phyloP scores from a whole-genome alignment of 805 yeast genomes.

The Yarrowia phangngaensis region DNA sequence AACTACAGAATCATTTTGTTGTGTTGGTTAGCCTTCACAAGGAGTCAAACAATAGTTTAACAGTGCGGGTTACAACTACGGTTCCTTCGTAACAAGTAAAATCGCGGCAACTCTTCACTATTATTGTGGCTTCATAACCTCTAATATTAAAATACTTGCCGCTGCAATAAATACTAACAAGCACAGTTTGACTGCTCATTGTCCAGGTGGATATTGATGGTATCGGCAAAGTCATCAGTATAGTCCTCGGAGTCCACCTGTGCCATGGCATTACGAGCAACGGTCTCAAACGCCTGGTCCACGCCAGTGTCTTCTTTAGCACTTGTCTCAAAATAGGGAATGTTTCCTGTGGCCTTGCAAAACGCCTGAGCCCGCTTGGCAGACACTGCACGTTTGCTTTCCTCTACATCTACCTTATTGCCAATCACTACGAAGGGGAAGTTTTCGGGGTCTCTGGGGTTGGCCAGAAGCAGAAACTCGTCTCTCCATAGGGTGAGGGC shows the following conservation, averaged over 20 bases:
- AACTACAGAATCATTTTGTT: no score
- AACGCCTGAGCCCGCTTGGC: slow-evolving; percentile 57
- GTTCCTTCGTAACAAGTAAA: no score
- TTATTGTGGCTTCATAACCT: slow-evolving; percentile 6
- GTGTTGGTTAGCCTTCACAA: no score
- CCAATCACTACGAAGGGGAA: slow-evolving; percentile 96
- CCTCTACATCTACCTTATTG: slow-evolving; percentile 92
- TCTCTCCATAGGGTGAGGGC: slow-evolving; percentile 89
- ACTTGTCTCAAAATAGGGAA: slow-evolving; percentile 94
- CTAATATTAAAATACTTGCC: slow-evolving; percentile 24
- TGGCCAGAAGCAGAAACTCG: slow-evolving; percentile 90
- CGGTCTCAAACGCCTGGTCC: slow-evolving; percentile 91
- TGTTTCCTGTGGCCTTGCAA: slow-evolving; percentile 63
- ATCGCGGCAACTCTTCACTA: no score
- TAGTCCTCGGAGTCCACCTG: slow-evolving; percentile 91
- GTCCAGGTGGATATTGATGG: slow-evolving; percentile 90
- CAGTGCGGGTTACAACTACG: no score
- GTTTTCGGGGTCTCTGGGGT: slow-evolving; percentile 86
- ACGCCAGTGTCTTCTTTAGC: slow-evolving; percentile 96
- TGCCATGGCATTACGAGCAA: slow-evolving; percentile 91
- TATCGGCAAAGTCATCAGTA: slow-evolving; percentile 91
- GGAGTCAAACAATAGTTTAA: no score
- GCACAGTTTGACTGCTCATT: slow-evolving; percentile 72
- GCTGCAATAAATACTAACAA: slow-evolving; percentile 45
- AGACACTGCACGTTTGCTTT: slow-evolving; percentile 71